Conservation (phyloP, 2,329 filamentous ascomycete species). For the Scorias spongiosa region DNA sequence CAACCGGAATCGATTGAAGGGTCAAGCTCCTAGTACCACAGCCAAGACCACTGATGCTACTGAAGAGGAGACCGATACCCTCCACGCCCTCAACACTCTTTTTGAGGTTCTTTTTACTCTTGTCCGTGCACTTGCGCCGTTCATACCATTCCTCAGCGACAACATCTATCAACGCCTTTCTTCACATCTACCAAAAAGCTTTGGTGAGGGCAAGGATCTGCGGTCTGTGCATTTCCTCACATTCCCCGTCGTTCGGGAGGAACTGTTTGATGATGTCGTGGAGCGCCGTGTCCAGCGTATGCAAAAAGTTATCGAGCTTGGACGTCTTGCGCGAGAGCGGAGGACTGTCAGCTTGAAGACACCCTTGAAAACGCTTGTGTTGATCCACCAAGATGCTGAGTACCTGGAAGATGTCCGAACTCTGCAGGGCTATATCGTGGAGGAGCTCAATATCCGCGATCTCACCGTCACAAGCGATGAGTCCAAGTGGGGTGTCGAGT, state of each 20-base stretch:
- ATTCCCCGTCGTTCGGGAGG: constrained; percentile 76
- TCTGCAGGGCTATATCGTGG: constrained; percentile 72
- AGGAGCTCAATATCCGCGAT: constrained; percentile 83
- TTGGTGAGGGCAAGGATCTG: constrained; percentile 50
- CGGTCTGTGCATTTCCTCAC: constrained; percentile 84
- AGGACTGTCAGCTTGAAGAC: constrained; percentile 77
- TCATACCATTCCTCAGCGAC: constrained; percentile 90
- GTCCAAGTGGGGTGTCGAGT: constrained; percentile 79
- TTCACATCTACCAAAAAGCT: constrained; percentile 60
- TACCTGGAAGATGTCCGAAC: constrained; percentile 80
- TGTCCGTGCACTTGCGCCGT: constrained; percentile 75
- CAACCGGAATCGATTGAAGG: constrained; percentile 82
- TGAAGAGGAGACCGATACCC: constrained; percentile 67
- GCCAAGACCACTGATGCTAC: constrained; percentile 6
- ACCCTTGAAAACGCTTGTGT: constrained; percentile 74
- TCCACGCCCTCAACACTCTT: constrained; percentile 81
- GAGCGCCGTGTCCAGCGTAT: constrained; percentile 79
- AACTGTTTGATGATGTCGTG: constrained; percentile 73
- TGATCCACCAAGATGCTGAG: constrained; percentile 69
- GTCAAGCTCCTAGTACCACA: constrained; percentile 23
- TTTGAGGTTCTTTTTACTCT: constrained; percentile 89
- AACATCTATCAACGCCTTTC: constrained; percentile 79
- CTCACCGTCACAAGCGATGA: constrained; percentile 76
- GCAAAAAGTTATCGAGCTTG: constrained; percentile 91
- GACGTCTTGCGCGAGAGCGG: constrained; percentile 71